Evolutionary conservation across 2,329 filamentous ascomycete genomes (phyloP).

Genomic region (Cytospora leucostoma): DNA sequence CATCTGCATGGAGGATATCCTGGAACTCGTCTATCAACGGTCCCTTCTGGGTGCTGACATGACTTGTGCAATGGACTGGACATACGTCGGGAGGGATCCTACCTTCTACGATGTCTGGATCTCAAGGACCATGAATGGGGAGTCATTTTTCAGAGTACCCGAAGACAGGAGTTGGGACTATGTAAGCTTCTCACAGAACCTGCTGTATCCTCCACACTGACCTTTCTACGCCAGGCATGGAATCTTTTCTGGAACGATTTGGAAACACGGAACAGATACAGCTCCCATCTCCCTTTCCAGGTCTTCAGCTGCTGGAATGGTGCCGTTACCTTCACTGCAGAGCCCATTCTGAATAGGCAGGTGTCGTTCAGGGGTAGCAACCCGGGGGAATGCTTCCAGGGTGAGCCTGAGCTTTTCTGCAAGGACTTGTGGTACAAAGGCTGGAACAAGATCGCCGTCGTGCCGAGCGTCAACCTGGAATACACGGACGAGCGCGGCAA

Average conservation of each 20-base stretch:
- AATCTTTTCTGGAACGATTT: constrained; percentile 56
- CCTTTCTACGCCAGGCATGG: constrained; percentile 38
- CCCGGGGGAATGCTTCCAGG: constrained; percentile 51
- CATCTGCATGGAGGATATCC: constrained; percentile 55
- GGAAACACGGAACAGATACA: constrained; percentile 38
- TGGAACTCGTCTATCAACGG: constrained; percentile 57
- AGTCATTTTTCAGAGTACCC: constrained; percentile 57
- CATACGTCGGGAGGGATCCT: constrained; percentile 43
- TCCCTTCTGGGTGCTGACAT: constrained; percentile 51
- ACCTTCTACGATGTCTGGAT: constrained; percentile 62
- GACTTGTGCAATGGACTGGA: constrained; percentile 63
- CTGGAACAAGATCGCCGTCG: constrained; percentile 54
- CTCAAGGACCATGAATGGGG: constrained; percentile 52
- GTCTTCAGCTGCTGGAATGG: constrained; percentile 66
- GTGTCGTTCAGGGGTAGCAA: constrained; percentile 47
- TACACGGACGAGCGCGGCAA: constrained; percentile 50
- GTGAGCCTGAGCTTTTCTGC: constrained; percentile 57
- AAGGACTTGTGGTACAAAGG: constrained; percentile 58
- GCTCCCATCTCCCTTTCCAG: constrained; percentile 51
- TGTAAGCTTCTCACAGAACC: background rate
- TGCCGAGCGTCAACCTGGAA: constrained; percentile 57
- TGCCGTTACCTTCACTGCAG: constrained; percentile 49
- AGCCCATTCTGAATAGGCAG: constrained; percentile 46
- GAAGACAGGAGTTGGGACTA: constrained; percentile 49
- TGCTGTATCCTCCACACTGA: background rate